Percentiles rank a stretch among this genome's conserved stretches.
phyloP scores from a whole-genome alignment of 768 basidiomycete species.

The Auricularia heimuer region DNA sequence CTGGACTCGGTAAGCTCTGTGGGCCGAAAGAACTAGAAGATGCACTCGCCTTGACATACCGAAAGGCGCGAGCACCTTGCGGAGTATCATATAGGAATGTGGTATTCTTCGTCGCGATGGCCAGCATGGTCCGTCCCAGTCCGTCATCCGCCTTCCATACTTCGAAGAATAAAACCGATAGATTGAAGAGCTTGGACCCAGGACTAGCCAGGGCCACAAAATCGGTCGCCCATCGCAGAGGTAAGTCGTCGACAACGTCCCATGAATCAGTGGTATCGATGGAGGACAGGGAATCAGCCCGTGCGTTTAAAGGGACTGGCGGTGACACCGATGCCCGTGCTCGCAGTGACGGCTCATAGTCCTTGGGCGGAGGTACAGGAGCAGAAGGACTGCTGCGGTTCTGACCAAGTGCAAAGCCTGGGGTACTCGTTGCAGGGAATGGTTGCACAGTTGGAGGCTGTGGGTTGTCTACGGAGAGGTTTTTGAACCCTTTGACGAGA shows the following conservation, averaged over 20 bases:
- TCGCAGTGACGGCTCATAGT: neutral
- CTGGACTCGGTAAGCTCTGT: conserved; percentile 27
- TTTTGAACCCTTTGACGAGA: conserved; percentile 55
- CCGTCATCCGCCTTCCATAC: conserved; percentile 50
- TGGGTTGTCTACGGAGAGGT: conserved; percentile 39
- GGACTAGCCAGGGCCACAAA: conserved; percentile 66
- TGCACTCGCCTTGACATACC: conserved; percentile 59
- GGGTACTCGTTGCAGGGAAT: neutral
- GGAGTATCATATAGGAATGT: conserved; percentile 76
- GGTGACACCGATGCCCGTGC: neutral
- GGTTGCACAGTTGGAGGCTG: conserved; percentile 13
- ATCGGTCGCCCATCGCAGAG: conserved; percentile 80
- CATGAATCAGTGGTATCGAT: conserved; percentile 39
- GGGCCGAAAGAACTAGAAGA: neutral
- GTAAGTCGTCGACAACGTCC: conserved; percentile 63
- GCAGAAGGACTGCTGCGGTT: conserved; percentile 14
- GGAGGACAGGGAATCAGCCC: conserved; percentile 3
- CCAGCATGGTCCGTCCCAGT: conserved; percentile 47
- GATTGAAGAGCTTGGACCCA: conserved; percentile 51
- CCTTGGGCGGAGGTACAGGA: conserved; percentile 19
- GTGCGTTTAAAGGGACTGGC: neutral
- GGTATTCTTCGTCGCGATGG: conserved; percentile 63
- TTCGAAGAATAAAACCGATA: conserved; percentile 55
- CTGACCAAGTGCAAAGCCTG: neutral
- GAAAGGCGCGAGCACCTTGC: conserved; percentile 71